A percentile compares a stretch with the other conserved stretches of the same genome.
These are phyloP conservation scores for Teratosphaeriaceae sp. DNA, from an alignment of 2,329 filamentous ascomycete species.

Conservation along the genomic window DNA sequence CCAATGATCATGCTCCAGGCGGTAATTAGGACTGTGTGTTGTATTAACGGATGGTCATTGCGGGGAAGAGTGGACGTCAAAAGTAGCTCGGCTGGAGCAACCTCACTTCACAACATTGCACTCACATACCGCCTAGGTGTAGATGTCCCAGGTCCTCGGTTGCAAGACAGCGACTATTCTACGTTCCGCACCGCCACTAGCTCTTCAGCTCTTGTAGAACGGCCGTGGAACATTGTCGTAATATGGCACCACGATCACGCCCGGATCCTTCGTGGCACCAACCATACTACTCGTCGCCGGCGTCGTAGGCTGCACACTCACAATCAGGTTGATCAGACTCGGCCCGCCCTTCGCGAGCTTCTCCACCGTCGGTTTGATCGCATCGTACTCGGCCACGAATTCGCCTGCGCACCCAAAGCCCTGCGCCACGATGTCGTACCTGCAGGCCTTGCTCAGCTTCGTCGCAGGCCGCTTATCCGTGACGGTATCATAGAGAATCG, in stretches of 20 bases:
- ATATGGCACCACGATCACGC: constrained; percentile 43
- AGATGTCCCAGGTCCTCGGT: too few species aligned
- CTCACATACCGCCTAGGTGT: too few species aligned
- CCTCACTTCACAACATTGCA: too few species aligned
- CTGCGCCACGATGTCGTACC: constrained; percentile 37
- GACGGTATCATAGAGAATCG: constrained; percentile 35
- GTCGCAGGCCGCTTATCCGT: constrained; percentile 28
- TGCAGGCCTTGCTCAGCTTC: constrained; percentile 22
- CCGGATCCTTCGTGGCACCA: constrained; percentile 34
- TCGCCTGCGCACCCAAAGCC: constrained; percentile 31
- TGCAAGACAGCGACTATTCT: too few species aligned
- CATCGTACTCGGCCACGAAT: constrained; percentile 22
- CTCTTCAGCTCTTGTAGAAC: constrained; percentile 10
- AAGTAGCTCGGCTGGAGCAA: too few species aligned
- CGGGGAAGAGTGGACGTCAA: too few species aligned
- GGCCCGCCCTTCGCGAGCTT: constrained; percentile 26
- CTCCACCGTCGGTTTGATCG: constrained; percentile 29
- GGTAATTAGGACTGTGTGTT: too few species aligned
- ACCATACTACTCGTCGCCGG: constrained; percentile 36
- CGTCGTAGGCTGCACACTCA: constrained; percentile 32
- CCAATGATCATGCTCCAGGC: too few species aligned
- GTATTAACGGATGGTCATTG: too few species aligned
- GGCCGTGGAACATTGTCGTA: constrained; percentile 42
- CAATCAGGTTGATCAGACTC: constrained; percentile 36
- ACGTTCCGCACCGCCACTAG: too few species aligned